phyloP scores from a whole-genome alignment of 371 early-diverging fungal species.

The Mortierella sp. region DNA sequence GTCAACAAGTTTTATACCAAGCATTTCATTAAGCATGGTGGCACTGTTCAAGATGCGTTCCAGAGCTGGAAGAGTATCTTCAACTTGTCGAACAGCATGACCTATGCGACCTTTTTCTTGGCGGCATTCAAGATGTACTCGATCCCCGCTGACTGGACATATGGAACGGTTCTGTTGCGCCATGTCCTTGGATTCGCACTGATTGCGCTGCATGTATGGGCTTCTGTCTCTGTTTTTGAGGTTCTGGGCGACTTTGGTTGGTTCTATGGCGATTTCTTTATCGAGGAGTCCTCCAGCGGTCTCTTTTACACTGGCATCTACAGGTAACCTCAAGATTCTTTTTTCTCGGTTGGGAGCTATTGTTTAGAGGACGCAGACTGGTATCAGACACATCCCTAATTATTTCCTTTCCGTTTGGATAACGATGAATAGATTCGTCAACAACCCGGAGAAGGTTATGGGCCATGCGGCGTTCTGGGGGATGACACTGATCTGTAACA shows the following conservation, averaged over 20 bases:
- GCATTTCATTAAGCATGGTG: constrained; percentile 95
- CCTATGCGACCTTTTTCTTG: constrained; percentile 85
- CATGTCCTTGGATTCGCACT: constrained; percentile 85
- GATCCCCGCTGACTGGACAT: constrained; percentile 79
- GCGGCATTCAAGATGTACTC: constrained; percentile 82
- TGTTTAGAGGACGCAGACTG: background rate
- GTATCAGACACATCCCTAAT: background rate
- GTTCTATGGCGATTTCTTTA: constrained; percentile 93
- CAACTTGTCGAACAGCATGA: constrained; percentile 91
- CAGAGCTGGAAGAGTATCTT: constrained; percentile 96
- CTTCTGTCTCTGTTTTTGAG: constrained; percentile 87
- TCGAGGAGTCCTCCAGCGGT: constrained; percentile 75
- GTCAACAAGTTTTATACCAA: constrained; percentile 86
- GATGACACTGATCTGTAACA: constrained; percentile 85
- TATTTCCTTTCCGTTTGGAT: background rate
- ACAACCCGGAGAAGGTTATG: constrained; percentile 93
- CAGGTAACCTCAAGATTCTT: constrained; percentile 61
- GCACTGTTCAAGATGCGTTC: constrained; percentile 89
- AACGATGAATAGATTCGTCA: constrained; percentile 72
- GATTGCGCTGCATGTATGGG: constrained; percentile 90
- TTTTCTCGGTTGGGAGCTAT: background rate
- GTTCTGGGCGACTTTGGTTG: constrained; percentile 94
- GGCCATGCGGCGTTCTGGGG: constrained; percentile 94
- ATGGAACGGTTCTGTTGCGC: constrained; percentile 78
- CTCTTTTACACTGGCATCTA: constrained; percentile 89